Base-by-base conservation (phyloP, 129 eudicot species). In the Smallanthus sonchifolius region DNA sequence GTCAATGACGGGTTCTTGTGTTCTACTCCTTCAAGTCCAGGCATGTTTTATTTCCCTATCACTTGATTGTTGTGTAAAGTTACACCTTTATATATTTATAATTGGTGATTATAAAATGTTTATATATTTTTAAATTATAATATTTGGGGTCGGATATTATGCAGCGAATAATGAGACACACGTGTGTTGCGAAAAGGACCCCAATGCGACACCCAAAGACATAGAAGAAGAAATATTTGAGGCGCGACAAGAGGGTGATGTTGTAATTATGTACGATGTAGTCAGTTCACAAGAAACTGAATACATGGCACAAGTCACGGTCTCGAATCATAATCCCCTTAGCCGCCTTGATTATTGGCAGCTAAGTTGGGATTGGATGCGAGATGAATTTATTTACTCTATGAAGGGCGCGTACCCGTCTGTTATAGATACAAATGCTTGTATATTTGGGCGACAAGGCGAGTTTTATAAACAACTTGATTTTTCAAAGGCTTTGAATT, bases 341-440 rank as follows among this genome's bases (percentile, higher is more conserved):
- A 39, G 79, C 61, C 86, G 92, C 3, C 84, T 90, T 10, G 86
- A 90, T 28, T 49, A 81, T 30, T 90, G 96, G 96, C 74, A 77
- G 35, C 65, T 87, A 56, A 87, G 88, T 64, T 90, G 87, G 87
- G 96, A 87, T 6, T 90, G 96, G 92, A 83, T 76, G 86, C 80
- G 87, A 38, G 85, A 80, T 14, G 92, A 90, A 36, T 90, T 90
- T 74, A 87, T 90, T 16, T 59, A 87, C 75, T 67, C 87, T 5
- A 90, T 90, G 90, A 77, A 83, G 55, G 96, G 96, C 10, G 96
- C 96, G 2, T 83, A 87, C 69, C 88, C 96, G 0, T 49, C 77
- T 9, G 24, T 85, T 72, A 56, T 83, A 9, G 92, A 90, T 70
- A 59, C 83, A 55, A 72, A 67, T 7, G 82, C 78, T 42, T 90